Evolutionary conservation across 768 basidiomycete species (phyloP).

Genomic region (Termitomyces heimii): DNA sequence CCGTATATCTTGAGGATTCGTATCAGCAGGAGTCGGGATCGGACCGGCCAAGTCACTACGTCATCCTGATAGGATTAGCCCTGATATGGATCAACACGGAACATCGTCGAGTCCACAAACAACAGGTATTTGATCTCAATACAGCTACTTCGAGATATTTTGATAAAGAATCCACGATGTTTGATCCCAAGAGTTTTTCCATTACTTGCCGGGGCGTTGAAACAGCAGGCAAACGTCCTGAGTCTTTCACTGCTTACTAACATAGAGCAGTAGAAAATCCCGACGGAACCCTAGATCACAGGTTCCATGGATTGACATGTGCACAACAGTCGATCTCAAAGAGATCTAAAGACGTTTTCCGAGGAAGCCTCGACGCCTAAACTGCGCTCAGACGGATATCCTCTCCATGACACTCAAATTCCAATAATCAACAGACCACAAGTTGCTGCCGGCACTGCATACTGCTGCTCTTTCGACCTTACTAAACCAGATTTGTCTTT

Average conservation of each 20-base stretch:
- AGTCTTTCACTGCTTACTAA: neutral
- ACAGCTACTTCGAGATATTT: conserved; percentile 9
- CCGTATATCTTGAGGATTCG: neutral
- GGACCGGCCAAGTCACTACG: conserved; percentile 7
- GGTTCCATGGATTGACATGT: neutral
- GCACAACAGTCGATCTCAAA: neutral
- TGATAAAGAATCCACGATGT: neutral
- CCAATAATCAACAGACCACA: conserved; percentile 8
- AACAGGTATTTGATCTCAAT: conserved; percentile 10
- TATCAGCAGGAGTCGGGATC: conserved; percentile 7
- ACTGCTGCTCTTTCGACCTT: neutral
- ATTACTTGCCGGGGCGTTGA: neutral
- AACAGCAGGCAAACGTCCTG: neutral
- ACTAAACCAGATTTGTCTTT: conserved; percentile 5
- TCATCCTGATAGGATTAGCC: conserved; percentile 1
- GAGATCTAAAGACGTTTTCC: neutral
- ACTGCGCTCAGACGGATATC: conserved; percentile 1
- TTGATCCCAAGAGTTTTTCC: conserved; percentile 3
- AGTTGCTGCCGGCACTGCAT: neutral
- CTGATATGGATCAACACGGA: neutral
- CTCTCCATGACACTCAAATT: conserved; percentile 10
- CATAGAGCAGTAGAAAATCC: neutral
- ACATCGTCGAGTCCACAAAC: conserved; percentile 2
- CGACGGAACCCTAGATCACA: neutral
- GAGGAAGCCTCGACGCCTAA: neutral